Evolutionary conservation across 139 green algal genomes (phyloP), one percentile per base, ranked within the genome.

Genomic region (Chlamydomonas sp.): DNA sequence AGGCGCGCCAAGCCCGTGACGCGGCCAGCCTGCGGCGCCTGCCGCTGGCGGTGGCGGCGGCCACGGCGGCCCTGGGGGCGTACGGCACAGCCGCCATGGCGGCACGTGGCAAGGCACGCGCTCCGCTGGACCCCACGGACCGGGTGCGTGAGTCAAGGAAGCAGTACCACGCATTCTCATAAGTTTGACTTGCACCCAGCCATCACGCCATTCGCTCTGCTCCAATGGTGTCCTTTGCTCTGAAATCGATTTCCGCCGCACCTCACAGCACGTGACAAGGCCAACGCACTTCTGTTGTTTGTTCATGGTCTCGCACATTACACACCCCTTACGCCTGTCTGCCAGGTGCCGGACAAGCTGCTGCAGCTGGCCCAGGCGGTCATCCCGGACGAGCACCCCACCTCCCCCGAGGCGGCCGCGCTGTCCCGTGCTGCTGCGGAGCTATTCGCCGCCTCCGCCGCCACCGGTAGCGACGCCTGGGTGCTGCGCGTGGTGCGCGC

Each of bases 361-460:
- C 77, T 91, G 64, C 71, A 78, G n/a, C 88, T 96, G 64, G 94
- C 92, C 10, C 90, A 95, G 63, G 85, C 91, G 61, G 80, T 95
- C 63, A 89, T 95, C 77, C 91, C 91, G 31, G 94, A 94, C 31
- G 88, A 81, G 49, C 49, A 79, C 10, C 68, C 81, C 3, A 10
- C 77, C 4, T 78, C 90, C 63, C 79, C 83, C 69, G 71, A 84
- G 79, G 78, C 74, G 5, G 72, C 79, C 1, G 16, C 79, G 57
- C 90, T 97, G 72, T 88, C 91, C 62, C 90, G 95, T 0, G 90
- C 92, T 0, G 89, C 93, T 1, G 95, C 96, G 0, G 93, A 96
- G 81, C 83, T 96, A n/a, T 94, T 95, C 72, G 95, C 93, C 1
- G 92, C 91, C 67, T 91, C 93, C 2, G 92, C 93, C 8, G 90